Base-by-base conservation (phyloP, 495 filamentous ascomycete species). In the Achaetomiella virescens region DNA sequence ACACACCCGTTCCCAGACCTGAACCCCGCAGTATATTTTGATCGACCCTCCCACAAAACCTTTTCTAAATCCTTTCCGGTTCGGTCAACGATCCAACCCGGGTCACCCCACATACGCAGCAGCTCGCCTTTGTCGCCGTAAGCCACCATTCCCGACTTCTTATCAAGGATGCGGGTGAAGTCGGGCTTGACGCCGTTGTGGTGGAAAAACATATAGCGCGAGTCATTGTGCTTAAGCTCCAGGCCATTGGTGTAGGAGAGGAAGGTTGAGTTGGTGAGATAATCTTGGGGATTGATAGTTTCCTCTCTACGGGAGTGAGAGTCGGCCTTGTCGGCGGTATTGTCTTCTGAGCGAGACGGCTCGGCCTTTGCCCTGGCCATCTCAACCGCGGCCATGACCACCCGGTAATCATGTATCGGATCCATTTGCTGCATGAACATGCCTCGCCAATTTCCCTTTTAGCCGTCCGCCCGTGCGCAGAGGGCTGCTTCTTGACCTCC, bases 181-280 rank as follows among this genome's bases (percentile, higher is more conserved):
- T 82, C 78, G 54, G 81, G 76, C 55, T 82, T 81, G 50, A 77
- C 76, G 40, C 75, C 76, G 58, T 78, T 79, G 50, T 75, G 75
- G 60, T 83, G 80, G 46, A 81, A 70, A 51, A 81, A 82, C 64
- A 82, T 77, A 21, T 71, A 60, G 27, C 25, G 15, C 1, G 44
- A 10, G 22, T 21, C 11, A 18, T 40, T 12, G 6, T 55, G 50
- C n/a, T 60, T n/a, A 1, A 56, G 8, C 1, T 24, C 36, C 18
- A 53, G 44, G 41, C 62, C 52, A 0, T 40, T 48, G 0, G 22
- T 1, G 1, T 48, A 50, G 0, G 36, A 49, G 7, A 66, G 58
- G 31, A 60, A 52, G 1, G 27, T 35, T 4, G 61, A 59, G 40
- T 61, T 37, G 29, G 54, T 58, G 12, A 54, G 53, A 25, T 11